Evolutionary conservation across 164 flowering plant species (phyloP), one percentile per base, ranked within the genome.

Genomic region (Platanus orientalis): DNA sequence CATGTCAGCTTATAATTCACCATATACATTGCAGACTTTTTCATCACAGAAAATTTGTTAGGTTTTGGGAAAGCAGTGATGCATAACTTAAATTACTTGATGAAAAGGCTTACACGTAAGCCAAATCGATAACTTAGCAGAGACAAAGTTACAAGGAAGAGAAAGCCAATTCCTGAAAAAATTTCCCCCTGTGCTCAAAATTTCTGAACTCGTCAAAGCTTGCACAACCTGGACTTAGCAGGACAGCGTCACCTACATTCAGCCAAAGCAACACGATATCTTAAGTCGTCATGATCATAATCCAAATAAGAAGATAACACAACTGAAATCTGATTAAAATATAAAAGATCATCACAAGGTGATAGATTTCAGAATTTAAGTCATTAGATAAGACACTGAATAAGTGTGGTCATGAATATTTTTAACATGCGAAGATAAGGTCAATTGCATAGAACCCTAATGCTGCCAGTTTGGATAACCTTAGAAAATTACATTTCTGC

Each of bases 151-250:
- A 55, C 29, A 45, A 30, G 26, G 59, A 55, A 23, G 69, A 71
- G 27, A 55, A 42, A 12, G 72, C 76, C 50, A 76, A 49, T 62
- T 70, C 72, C 63, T 73, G 77, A 57, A 76, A 76, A 49, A 67
- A 65, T 63, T 58, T 59, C 45, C 77, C 80, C 49, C 80, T 60
- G 42, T 76, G 75, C 58, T 73, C 75, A 67, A 76, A 76, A 62
- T 68, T 76, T 23, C 56, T 64, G 45, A 76, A 76, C 58, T 76
- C 80, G 53, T 73, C 80, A 70, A 70, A 76, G 73, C 77, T 76
- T 10, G 76, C 72, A 64, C 80, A 76, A 64, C 72, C 77, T 45
- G 76, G 76, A 62, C 72, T 70, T 16, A 76, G 70, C 23, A 73
- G 63, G 26, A 76, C 52, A 13, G 74, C 49, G 57, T 76, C 80